phyloP scores from a whole-genome alignment of 225 moss, liverwort and hornwort genomes.

The Climacium dendroides region DNA sequence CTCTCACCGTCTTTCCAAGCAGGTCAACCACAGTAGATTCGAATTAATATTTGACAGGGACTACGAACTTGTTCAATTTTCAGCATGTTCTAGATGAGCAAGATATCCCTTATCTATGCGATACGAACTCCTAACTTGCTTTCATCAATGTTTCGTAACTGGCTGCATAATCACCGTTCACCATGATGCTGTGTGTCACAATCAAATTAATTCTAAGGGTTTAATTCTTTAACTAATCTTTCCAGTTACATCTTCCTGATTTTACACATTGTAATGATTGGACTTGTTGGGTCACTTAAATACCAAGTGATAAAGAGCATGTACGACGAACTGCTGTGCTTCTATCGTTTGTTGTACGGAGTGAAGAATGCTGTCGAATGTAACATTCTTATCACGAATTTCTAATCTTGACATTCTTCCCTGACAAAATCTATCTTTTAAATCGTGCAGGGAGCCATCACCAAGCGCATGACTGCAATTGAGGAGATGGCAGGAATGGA shows the following conservation, averaged over 20 bases:
- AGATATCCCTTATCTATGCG: not conserved
- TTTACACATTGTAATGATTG: not conserved
- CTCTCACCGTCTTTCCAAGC: constrained; percentile 60
- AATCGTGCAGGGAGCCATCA: constrained; percentile 56
- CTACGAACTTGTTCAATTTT: not conserved
- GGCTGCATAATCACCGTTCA: not conserved
- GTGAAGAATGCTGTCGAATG: not conserved
- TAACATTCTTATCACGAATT: not conserved
- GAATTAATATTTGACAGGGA: not conserved
- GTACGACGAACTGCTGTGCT: not conserved
- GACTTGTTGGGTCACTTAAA: not conserved
- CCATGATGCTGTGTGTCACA: not conserved
- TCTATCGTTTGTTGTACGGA: not conserved
- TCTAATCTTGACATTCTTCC: not conserved
- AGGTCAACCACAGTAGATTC: constrained; percentile 1
- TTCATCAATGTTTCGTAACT: not conserved
- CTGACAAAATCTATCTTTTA: not conserved
- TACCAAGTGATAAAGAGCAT: not conserved
- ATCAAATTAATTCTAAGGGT: not conserved
- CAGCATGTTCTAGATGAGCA: not conserved
- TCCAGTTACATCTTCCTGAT: not conserved
- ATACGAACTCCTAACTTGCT: not conserved
- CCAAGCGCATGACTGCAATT: constrained; percentile 82
- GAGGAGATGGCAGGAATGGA: constrained; percentile 87
- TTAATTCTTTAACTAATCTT: not conserved